Evolutionary conservation across 2,329 filamentous ascomycete species (phyloP).

Genomic region (Corinectria fuckeliana): DNA sequence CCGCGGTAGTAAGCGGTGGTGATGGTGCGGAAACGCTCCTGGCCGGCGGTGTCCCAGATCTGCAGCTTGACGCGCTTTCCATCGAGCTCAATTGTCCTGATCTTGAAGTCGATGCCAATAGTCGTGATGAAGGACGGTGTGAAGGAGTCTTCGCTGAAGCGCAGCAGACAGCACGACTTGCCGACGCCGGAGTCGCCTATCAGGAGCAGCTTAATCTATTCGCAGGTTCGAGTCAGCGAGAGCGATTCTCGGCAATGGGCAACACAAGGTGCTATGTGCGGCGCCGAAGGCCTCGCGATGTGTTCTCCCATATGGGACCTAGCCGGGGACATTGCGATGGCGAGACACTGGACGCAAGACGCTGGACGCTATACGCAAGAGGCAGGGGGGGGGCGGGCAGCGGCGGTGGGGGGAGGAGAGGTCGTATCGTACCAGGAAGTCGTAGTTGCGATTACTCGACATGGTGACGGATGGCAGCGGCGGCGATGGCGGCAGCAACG

Average conservation of each 20-base stretch:
- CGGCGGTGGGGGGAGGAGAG: slow-evolving; percentile 30
- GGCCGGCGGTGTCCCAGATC: slow-evolving; percentile 99
- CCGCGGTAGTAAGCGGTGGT: slow-evolving; percentile 98
- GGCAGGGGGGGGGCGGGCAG: slow-evolving; percentile 24
- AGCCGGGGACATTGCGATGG: slow-evolving; percentile 1
- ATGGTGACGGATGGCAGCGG: slow-evolving; percentile 59
- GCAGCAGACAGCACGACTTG: slow-evolving; percentile 95
- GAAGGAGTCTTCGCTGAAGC: slow-evolving; percentile 97
- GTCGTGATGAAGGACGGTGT: slow-evolving; percentile 98
- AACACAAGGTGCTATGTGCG: slow-evolving; percentile 1
- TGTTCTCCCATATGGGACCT: background rate
- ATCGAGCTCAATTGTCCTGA: slow-evolving; percentile 97
- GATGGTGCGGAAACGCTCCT: slow-evolving; percentile 98
- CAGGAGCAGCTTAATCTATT: slow-evolving; percentile 92
- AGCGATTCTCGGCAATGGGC: background rate
- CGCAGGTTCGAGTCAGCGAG: slow-evolving; percentile 21
- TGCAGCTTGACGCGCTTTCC: slow-evolving; percentile 99
- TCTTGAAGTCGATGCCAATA: slow-evolving; percentile 99
- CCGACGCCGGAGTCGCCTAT: slow-evolving; percentile 97
- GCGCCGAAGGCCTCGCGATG: background rate
- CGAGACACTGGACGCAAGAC: background rate
- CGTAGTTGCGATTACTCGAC: slow-evolving; percentile 98
- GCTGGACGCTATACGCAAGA: slow-evolving; percentile 4
- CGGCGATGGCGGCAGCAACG: slow-evolving; percentile 13
- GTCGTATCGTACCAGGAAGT: slow-evolving; percentile 81